Evolutionary conservation across 805 yeast genomes (phyloP), one percentile per base, ranked within the genome.

Genomic region (Candida khao-thaluensis): DNA sequence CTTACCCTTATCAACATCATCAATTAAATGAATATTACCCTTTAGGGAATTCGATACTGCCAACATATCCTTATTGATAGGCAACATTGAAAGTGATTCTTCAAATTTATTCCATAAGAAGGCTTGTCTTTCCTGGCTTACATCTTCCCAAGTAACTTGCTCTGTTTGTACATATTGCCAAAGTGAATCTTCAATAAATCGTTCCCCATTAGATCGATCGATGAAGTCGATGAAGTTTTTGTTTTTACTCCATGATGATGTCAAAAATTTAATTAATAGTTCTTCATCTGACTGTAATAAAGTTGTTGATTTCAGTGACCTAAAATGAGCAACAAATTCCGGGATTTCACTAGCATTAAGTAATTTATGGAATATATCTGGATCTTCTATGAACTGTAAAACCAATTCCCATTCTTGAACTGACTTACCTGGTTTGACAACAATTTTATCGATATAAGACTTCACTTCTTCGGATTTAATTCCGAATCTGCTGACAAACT

Each of bases 31-130:
- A 1, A 72, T 57, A 38, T 65, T 71, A 9, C 64, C 59, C 17
- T 62, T 71, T 33, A 79, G 50, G 1, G 77, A 68, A 47, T 76
- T 77, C 0, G 77, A 72, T 17, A 76, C 50, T 0, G 81, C 52
- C 15, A 77, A 43, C 28, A 65, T 17, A 10, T 37, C 40, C 17
- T 38, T 41, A 18, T 52, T 38, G 3, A 37, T 34, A 11, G 36
- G 33, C 10, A 45, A 22, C 3, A 11, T 7, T 2, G 8, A 16
- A 11, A 45, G 23, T 6, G 27, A 7, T n/a, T 12, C 17, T 5
- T 43, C 39, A 9, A 46, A 29, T 17, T 26, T 33, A 4, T 12
- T 24, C 21, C 31, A 34, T 5, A 34, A 7, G n/a, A 25, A 12
- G 3, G 10, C 17, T 11, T 11, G 17, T 8, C 16, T 38, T 10